Base-by-base conservation (phyloP, 2,329 filamentous ascomycete genomes). In the Microdochium nivale region DNA sequence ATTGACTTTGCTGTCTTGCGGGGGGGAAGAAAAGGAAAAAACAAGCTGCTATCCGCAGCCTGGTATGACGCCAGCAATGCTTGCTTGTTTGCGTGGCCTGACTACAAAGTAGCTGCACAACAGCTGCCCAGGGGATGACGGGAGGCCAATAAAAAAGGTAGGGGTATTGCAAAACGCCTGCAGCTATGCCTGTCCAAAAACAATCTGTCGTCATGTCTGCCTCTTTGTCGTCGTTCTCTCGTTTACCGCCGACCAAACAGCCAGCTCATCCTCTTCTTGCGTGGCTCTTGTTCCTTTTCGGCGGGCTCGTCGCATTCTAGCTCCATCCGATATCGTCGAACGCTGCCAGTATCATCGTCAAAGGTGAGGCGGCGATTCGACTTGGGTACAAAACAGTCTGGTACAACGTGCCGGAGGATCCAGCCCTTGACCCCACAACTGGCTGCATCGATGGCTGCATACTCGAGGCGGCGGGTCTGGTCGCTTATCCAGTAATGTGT, bases 401-500 rank as follows among this genome's bases (percentile, higher is more conserved):
- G 82, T 3, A 85, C 70, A 8, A 84, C 63, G 57, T 78, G 72
- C 44, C 75, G 72, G 62, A 77, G 70, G 32, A 83, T 60, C 77
- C 82, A 85, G 13, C 81, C 82, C 56, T 76, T 76, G 27, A 86
- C 70, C 3, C 82, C 82, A 1, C 73, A 72, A 33, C 74, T 77
- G 2, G 81, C 80, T 0, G 81, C 80, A 49, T 86, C 82, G 40
- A 86, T 86, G 51, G 82, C 82, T 0, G 81, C 82, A 58, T 86
- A 86, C 67, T 86, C 82, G 3, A 84, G 71, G 11, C 80, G 72
- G 3, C 82, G 74, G 0, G 81, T 84, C 50, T 72, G 73, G 60
- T 84, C 79, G 59, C 79, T 84, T 1, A 81, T 85, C 82, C 82
- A 86, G 66, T 85, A 86, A 60, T 84, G 80, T 1, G 79, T 80